A percentile compares a stretch with the other conserved stretches of the same genome.
Conservation (phyloP, 2,329 filamentous ascomycete genomes). For the Botrytis deweyae region DNA sequence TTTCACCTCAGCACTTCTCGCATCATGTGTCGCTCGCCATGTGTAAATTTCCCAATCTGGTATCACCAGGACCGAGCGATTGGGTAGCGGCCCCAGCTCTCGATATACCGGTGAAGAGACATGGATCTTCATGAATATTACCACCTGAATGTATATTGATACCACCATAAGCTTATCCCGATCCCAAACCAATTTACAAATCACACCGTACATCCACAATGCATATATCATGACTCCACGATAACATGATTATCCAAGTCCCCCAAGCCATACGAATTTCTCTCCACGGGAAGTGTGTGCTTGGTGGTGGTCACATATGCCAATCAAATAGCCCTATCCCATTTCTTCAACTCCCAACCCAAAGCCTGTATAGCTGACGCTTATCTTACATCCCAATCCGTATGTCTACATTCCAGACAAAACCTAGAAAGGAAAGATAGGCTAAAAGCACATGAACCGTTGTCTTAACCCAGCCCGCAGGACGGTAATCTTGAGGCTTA, state of each 20-base stretch:
- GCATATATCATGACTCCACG: neutral
- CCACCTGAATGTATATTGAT: slow-evolving; percentile 8
- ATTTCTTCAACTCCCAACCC: neutral
- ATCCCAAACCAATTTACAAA: neutral
- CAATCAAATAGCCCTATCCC: neutral
- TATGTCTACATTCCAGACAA: neutral
- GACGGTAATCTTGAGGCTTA: slow-evolving; percentile 7
- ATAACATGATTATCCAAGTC: neutral
- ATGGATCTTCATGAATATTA: neutral
- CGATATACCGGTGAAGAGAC: neutral
- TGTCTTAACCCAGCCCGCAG: slow-evolving; percentile 13
- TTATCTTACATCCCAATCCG: neutral
- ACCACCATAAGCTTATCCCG: neutral
- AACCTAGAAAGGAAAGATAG: neutral
- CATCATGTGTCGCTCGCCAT: slow-evolving; percentile 7
- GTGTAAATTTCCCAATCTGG: neutral
- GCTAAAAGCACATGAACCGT: slow-evolving; percentile 5
- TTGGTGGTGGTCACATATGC: neutral
- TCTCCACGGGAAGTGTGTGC: neutral
- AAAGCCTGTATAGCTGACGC: neutral
- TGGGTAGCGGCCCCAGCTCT: neutral
- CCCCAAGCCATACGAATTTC: neutral
- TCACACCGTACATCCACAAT: neutral
- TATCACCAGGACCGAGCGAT: slow-evolving; percentile 10
- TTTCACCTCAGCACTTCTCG: neutral